A percentile compares a stretch with the other conserved stretches of the same genome.
Conservation (phyloP, 495 filamentous ascomycete genomes). For the Hypoxylon subgilvum region DNA sequence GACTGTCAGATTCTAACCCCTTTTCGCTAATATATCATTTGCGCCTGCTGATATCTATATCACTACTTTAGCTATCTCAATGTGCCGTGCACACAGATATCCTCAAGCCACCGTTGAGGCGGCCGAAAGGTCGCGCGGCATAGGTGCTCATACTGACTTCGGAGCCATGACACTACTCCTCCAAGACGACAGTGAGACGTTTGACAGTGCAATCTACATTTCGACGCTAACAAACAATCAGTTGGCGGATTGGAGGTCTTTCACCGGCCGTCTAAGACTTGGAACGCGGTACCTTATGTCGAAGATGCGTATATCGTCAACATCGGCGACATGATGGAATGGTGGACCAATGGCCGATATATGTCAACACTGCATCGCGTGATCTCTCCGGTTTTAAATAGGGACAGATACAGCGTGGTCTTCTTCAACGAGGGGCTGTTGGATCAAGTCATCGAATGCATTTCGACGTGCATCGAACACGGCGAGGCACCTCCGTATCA, state of each 20-base stretch:
- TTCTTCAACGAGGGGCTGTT: constrained; percentile 54
- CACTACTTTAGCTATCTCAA: constrained; percentile 31
- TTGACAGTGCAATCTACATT: not conserved
- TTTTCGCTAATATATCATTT: constrained; percentile 1
- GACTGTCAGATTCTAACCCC: constrained; percentile 26
- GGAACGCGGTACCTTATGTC: constrained; percentile 54
- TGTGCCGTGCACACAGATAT: constrained; percentile 45
- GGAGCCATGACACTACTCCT: constrained; percentile 55
- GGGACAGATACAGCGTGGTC: constrained; percentile 57
- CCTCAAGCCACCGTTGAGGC: constrained; percentile 24
- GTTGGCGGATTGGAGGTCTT: constrained; percentile 55
- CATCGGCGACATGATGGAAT: constrained; percentile 58
- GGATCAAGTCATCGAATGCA: constrained; percentile 46
- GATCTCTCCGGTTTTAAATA: constrained; percentile 49
- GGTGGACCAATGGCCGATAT: constrained; percentile 54
- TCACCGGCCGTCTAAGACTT: constrained; percentile 44
- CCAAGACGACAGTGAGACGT: constrained; percentile 46
- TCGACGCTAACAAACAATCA: not conserved
- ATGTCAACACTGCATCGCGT: constrained; percentile 59
- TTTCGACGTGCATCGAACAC: constrained; percentile 44
- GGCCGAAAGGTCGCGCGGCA: constrained; percentile 43
- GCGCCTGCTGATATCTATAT: constrained; percentile 2
- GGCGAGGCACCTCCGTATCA: constrained; percentile 32
- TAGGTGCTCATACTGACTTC: constrained; percentile 60
- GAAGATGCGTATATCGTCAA: constrained; percentile 59